These are phyloP conservation scores for Triangularia verruculosa DNA, from an alignment of 2,329 filamentous ascomycete species.

Conservation along the genomic window DNA sequence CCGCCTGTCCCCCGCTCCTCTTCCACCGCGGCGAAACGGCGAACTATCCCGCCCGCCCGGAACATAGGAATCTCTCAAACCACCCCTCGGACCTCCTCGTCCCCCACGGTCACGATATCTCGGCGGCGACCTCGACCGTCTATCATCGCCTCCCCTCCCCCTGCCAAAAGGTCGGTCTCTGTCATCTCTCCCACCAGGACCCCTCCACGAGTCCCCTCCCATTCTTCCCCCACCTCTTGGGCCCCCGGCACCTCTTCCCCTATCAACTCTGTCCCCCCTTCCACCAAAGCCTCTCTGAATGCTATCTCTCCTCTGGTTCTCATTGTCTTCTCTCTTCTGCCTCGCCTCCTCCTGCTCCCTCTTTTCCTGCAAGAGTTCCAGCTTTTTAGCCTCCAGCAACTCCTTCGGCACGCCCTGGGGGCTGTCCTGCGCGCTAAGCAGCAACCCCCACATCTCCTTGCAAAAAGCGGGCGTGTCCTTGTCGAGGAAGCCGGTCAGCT, in stretches of 20 bases:
- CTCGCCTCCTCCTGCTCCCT: conserved; percentile 76
- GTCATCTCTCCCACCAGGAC: conserved; percentile 41
- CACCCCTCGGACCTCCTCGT: conserved; percentile 23
- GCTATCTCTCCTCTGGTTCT: conserved; percentile 55
- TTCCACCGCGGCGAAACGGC: conserved; percentile 36
- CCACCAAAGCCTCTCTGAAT: conserved; percentile 47
- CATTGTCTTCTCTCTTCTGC: conserved; percentile 66
- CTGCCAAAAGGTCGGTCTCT: conserved; percentile 48
- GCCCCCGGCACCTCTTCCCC: conserved; percentile 43
- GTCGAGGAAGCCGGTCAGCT: conserved; percentile 91
- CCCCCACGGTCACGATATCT: conserved; percentile 43
- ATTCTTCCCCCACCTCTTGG: neutral
- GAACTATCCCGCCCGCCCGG: conserved; percentile 38
- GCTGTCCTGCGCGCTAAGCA: conserved; percentile 84
- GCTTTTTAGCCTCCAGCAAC: conserved; percentile 91
- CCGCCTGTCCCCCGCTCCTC: conserved; percentile 35
- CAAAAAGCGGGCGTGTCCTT: conserved; percentile 88
- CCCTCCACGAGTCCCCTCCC: conserved; percentile 50
- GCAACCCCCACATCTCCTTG: conserved; percentile 88
- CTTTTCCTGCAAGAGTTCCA: conserved; percentile 93
- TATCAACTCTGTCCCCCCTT: conserved; percentile 39
- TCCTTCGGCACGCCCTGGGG: conserved; percentile 92
- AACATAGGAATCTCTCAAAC: conserved; percentile 51
- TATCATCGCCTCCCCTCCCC: conserved; percentile 40
- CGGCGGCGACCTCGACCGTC: conserved; percentile 47